Conservation (phyloP, 805 yeast species). For the Candida nanaspora region DNA sequence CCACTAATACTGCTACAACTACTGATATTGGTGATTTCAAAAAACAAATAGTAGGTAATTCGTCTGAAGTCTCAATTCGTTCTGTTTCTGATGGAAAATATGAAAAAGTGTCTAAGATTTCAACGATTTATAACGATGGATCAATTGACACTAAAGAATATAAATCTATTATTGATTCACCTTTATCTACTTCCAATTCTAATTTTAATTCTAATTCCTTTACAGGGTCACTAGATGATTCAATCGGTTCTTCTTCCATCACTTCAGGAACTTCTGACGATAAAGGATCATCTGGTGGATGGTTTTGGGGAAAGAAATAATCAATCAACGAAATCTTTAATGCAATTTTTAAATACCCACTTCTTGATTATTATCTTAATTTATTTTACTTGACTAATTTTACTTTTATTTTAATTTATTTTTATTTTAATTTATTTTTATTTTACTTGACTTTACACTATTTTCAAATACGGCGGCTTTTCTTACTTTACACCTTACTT, state of each 20-base stretch:
- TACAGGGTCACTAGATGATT: not conserved
- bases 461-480: not conserved
- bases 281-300: not conserved
- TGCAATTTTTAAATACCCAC: too few species aligned
- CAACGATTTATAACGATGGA: slow-evolving; percentile 38
- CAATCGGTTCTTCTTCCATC: not conserved
- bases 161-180: slow-evolving; percentile 29
- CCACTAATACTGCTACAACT: slow-evolving; percentile 12
- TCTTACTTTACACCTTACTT: not conserved
- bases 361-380: not conserved
- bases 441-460: not conserved
- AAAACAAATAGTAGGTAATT: slow-evolving; percentile 31
- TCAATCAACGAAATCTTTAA: too few species aligned
- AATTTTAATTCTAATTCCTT: not conserved
- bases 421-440: not conserved
- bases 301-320: not conserved
- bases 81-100: slow-evolving; percentile 35
- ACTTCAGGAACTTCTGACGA: too few species aligned
- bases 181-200: slow-evolving; percentile 11
- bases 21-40: slow-evolving; percentile 9
- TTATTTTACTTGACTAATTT: not conserved
- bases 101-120: slow-evolving; percentile 31
- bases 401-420: not conserved
- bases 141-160: slow-evolving; percentile 28
- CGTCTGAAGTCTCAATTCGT: slow-evolving; percentile 28